Evolutionary conservation across 208 protist genomes (phyloP), one percentile per base, ranked within the genome.

Genomic region (Vickermania spadyakhi): DNA sequence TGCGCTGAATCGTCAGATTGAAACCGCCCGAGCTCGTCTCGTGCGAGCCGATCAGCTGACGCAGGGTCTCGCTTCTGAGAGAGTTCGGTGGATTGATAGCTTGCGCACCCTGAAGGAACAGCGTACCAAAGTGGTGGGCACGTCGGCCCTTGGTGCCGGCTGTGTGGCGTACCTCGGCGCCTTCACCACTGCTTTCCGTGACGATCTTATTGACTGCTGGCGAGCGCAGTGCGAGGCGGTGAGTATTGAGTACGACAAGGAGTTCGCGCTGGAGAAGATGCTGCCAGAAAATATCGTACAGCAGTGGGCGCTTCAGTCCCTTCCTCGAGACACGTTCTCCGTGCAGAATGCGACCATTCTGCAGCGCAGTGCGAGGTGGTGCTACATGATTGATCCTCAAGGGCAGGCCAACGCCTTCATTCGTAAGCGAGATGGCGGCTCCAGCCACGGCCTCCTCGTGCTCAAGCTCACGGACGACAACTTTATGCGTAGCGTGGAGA

Each of bases 341-440:
- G 66, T 95, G 52, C 82, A 96, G 62, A 97, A 97, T 77, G 93
- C 86, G 29, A 84, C 83, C 11, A 89, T 97, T 28, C 70, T 89
- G 18, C 79, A 88, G 60, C 77, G 78, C 60, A 84, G 75, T 28
- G 78, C 72, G 28, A 86, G 89, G 54, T 97, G 94, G 84, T 96
- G 91, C 76, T 86, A 97, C 58, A 88, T 84, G 71, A 97, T 97
- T 65, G 91, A 97, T 62, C 91, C 89, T 27, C 95, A 98, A 66
- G 82, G 94, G 4, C 96, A 98, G 75, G 92, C 94, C 0, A 91
- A 93, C 58, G 80, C 83, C 55, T 98, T 95, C 79, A 89, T 98
- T 52, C 94, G 93, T 27, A 80, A 82, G 28, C 90, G 68, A 41
- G 64, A 68, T 60, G 56, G 64, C 41, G 71, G 86, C 52, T 65